phyloP scores from a whole-genome alignment of 2,329 filamentous ascomycete genomes.

The Cladophialophora bantiana region DNA sequence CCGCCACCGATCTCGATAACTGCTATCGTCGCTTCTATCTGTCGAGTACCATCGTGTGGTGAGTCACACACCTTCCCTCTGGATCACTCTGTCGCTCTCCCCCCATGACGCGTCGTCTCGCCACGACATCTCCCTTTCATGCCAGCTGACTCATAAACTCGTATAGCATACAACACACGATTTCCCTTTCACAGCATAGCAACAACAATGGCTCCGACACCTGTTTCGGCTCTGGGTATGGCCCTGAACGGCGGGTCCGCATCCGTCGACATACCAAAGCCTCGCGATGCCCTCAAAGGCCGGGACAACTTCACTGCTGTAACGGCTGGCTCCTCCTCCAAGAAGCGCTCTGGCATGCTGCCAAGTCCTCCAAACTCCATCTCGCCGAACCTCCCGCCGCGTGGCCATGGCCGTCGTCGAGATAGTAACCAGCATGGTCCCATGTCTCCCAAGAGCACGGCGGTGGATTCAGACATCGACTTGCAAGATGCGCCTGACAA shows the following conservation, averaged over 20 bases:
- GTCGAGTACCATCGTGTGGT: conserved; percentile 30
- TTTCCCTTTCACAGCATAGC: conserved; percentile 29
- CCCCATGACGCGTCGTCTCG: conserved; percentile 18
- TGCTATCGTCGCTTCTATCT: conserved; percentile 28
- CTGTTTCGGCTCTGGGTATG: conserved; percentile 56
- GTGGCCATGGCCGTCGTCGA: conserved; percentile 78
- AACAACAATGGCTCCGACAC: conserved; percentile 53
- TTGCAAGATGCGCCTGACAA: conserved; percentile 72
- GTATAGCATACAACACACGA: conserved; percentile 28
- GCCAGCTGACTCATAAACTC: conserved; percentile 37
- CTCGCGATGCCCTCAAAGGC: conserved; percentile 48
- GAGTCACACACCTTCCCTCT: conserved; percentile 25
- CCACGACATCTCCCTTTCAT: conserved; percentile 5
- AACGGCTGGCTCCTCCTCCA: conserved; percentile 38
- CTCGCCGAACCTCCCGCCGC: conserved; percentile 83
- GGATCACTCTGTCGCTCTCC: conserved; percentile 3
- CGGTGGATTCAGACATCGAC: conserved; percentile 85
- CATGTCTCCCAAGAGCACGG: conserved; percentile 52
- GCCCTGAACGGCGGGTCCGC: conserved; percentile 59
- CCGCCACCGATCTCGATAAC: conserved; percentile 13
- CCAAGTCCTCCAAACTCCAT: conserved; percentile 95
- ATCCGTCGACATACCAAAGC: conserved; percentile 58
- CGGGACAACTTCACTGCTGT: conserved; percentile 48
- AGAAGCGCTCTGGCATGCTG: conserved; percentile 56
- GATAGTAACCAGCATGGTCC: conserved; percentile 59